A percentile compares a stretch with the other conserved stretches of the same genome.
Conservation (phyloP, 2,329 filamentous ascomycete species). For the Monosporascus sp. region DNA sequence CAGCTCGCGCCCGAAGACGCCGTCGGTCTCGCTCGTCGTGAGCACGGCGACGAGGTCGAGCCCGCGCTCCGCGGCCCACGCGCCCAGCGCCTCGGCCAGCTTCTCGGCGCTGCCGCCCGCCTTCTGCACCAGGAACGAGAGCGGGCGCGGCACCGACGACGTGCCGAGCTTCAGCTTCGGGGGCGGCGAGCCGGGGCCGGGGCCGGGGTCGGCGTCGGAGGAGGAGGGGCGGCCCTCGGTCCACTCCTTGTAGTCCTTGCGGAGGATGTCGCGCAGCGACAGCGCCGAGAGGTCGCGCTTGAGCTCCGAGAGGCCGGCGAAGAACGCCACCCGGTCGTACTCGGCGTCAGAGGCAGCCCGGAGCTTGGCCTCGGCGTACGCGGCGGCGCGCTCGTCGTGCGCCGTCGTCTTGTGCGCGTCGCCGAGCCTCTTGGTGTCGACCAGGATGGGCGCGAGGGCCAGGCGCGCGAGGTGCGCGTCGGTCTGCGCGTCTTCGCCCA, state of each 20-base stretch:
- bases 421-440: slow-evolving; percentile 65
- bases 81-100: slow-evolving; percentile 43
- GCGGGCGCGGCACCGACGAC: slow-evolving; percentile 56
- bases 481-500: slow-evolving; percentile 29
- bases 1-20: slow-evolving; percentile 59
- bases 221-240: slow-evolving; percentile 31
- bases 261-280: slow-evolving; percentile 59
- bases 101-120: slow-evolving; percentile 36
- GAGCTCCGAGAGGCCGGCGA: slow-evolving; percentile 51
- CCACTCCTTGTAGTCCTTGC: slow-evolving; percentile 87
- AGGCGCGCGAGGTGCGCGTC: slow-evolving; percentile 61
- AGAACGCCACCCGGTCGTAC: slow-evolving; percentile 54
- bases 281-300: slow-evolving; percentile 63
- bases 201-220: too few species aligned
- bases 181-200: slow-evolving; percentile 13
- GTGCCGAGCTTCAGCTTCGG: slow-evolving; percentile 54
- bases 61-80: slow-evolving; percentile 49
- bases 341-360: slow-evolving; percentile 11
- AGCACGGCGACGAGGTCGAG: slow-evolving; percentile 64
- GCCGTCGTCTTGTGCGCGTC: slow-evolving; percentile 58
- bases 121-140: slow-evolving; percentile 54
- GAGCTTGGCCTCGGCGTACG: slow-evolving; percentile 50
- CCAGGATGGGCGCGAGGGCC: slow-evolving; percentile 63
- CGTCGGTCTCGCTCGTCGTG: slow-evolving; percentile 55
- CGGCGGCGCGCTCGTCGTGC: slow-evolving; percentile 52